These are phyloP conservation scores for Apophysomyces elegans DNA, from an alignment of 371 early-diverging fungal genomes.

Conservation along the genomic window DNA sequence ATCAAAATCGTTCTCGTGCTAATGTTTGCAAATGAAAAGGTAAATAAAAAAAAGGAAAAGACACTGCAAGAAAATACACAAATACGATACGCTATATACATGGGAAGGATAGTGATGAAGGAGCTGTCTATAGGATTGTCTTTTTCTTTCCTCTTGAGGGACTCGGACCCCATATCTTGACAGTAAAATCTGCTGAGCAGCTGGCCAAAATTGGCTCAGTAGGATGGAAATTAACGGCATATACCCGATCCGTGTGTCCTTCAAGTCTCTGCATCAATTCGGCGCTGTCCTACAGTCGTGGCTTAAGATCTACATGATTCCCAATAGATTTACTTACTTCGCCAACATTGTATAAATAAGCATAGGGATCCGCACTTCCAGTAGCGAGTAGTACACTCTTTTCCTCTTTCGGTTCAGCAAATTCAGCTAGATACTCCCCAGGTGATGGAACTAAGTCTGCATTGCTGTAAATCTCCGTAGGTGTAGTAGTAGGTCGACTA, in stretches of 20 bases:
- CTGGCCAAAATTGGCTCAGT: slow-evolving; percentile 79
- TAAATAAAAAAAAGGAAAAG: neutral
- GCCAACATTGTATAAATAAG: slow-evolving; percentile 81
- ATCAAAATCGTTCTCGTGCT: too few relatives aligned
- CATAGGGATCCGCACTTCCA: slow-evolving; percentile 87
- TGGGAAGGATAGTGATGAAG: neutral
- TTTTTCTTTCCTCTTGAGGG: slow-evolving; percentile 53
- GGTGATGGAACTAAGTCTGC: slow-evolving; percentile 34
- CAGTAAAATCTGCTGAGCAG: slow-evolving; percentile 83
- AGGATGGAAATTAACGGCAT: slow-evolving; percentile 85
- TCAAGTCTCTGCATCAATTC: slow-evolving; percentile 80
- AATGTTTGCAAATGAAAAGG: neutral
- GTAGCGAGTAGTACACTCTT: slow-evolving; percentile 78
- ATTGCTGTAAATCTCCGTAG: slow-evolving; percentile 47
- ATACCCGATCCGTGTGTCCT: slow-evolving; percentile 88
- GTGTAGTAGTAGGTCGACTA: slow-evolving; percentile 30
- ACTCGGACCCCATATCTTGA: slow-evolving; percentile 80
- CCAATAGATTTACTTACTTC: slow-evolving; percentile 40
- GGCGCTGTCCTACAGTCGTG: slow-evolving; percentile 56
- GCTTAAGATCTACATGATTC: neutral
- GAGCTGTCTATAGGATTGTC: slow-evolving; percentile 31
- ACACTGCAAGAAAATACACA: neutral
- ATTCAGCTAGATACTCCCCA: slow-evolving; percentile 40
- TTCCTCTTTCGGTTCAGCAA: slow-evolving; percentile 57
- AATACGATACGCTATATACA: slow-evolving; percentile 3